Percentiles rank a stretch among this genome's conserved stretches.
phyloP scores from a whole-genome alignment of 2,329 filamentous ascomycete species.

The Aspergillus sp. region DNA sequence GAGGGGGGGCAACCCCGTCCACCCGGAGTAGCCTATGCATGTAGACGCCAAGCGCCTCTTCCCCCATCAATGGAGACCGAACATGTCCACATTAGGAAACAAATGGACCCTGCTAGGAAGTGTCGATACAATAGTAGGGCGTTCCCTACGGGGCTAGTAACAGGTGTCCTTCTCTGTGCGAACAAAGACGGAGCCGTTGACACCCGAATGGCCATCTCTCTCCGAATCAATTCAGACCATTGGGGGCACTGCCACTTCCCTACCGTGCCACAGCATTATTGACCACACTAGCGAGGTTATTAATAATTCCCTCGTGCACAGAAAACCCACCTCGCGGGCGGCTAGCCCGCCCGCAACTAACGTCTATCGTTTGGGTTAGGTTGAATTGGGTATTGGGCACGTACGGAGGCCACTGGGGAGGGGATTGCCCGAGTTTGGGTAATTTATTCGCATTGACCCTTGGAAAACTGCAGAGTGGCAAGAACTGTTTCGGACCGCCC shows the following conservation, averaged over 20 bases:
- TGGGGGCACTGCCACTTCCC: background rate
- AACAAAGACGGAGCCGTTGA: background rate
- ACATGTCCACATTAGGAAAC: too few species aligned
- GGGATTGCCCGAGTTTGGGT: too few species aligned
- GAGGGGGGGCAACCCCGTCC: background rate
- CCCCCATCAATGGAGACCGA: background rate
- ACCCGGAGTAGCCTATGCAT: background rate
- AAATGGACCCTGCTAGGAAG: background rate
- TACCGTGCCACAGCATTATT: background rate
- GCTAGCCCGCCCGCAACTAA: too few species aligned
- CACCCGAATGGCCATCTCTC: slow-evolving; percentile 1
- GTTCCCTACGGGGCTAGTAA: background rate
- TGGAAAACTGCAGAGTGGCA: background rate
- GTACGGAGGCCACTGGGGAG: too few species aligned
- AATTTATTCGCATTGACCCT: too few species aligned
- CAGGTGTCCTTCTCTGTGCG: too few species aligned
- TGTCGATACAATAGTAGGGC: background rate
- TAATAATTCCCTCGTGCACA: background rate
- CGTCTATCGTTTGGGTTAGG: too few species aligned
- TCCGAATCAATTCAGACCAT: background rate
- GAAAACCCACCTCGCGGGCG: too few species aligned
- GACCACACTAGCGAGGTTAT: background rate
- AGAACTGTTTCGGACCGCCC: background rate
- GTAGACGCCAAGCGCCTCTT: background rate
- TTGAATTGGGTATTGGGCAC: too few species aligned